These are phyloP conservation scores for Garcia nutans DNA, from an alignment of 345 rosid genomes.

Conservation along the genomic window DNA sequence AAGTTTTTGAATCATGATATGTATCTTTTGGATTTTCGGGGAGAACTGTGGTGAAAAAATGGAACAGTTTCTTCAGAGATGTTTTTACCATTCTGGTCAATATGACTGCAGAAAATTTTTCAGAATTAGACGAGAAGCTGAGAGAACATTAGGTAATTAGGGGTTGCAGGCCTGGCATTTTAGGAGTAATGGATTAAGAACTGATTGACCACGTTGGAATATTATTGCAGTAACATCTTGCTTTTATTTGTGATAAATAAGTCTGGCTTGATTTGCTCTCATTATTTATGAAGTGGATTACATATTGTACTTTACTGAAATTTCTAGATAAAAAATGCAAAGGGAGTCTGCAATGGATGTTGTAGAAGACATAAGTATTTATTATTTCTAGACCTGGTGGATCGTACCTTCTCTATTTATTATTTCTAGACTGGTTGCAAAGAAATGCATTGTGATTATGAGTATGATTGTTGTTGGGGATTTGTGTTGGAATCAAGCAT, in stretches of 20 bases:
- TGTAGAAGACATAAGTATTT: neutral
- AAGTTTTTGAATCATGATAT: constrained; percentile 5
- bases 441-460: neutral
- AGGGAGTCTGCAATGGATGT: neutral
- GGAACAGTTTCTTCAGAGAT: constrained; percentile 91
- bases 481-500: neutral
- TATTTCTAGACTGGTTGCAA: neutral
- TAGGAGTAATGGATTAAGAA: constrained; percentile 7
- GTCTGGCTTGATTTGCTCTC: neutral
- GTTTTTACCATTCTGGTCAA: constrained; percentile 97
- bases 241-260: neutral
- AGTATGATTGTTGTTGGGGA: neutral
- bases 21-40: constrained; percentile 44
- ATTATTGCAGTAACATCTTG: neutral
- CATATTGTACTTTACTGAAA: neutral
- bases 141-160: constrained; percentile 77
- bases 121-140: constrained; percentile 72
- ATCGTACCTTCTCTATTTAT: neutral
- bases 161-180: neutral
- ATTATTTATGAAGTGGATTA: neutral
- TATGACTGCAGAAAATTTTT: constrained; percentile 81
- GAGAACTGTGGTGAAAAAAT: constrained; percentile 90
- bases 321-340: neutral
- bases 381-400: neutral
- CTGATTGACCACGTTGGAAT: neutral